Conservation (phyloP, 2,329 filamentous ascomycete genomes). For the Colletotrichum salicis region DNA sequence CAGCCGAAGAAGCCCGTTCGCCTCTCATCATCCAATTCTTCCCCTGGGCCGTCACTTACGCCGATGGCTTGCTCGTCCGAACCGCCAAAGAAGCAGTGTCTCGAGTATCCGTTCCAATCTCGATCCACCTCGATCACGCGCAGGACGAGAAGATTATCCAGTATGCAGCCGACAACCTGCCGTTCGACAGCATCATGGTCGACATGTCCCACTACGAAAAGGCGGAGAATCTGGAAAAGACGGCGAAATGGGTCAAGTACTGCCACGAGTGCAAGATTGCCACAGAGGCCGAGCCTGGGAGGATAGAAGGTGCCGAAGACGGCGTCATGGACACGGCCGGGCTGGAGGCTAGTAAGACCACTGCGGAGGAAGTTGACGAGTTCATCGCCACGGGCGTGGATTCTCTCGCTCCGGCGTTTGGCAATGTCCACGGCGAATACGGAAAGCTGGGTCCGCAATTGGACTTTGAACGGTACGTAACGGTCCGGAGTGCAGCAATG, state of each 20-base stretch:
- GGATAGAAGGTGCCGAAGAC: constrained; percentile 73
- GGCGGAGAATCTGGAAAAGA: constrained; percentile 73
- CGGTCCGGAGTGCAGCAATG: too few species aligned
- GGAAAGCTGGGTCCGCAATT: constrained; percentile 71
- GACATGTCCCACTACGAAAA: constrained; percentile 80
- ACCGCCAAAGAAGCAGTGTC: constrained; percentile 64
- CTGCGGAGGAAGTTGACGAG: constrained; percentile 74
- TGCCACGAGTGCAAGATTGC: constrained; percentile 72
- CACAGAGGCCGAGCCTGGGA: constrained; percentile 75
- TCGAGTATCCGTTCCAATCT: constrained; percentile 66
- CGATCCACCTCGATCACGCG: constrained; percentile 74
- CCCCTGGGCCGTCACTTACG: constrained; percentile 75
- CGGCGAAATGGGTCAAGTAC: constrained; percentile 68
- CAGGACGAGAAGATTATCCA: constrained; percentile 69
- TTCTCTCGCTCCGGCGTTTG: constrained; percentile 79
- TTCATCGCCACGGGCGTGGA: constrained; percentile 79
- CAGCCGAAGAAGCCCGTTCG: constrained; percentile 72
- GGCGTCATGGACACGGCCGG: constrained; percentile 70
- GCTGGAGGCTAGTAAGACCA: constrained; percentile 66
- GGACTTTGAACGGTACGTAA: constrained; percentile 58
- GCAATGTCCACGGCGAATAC: constrained; percentile 81
- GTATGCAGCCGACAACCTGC: constrained; percentile 62
- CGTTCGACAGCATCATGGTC: constrained; percentile 79
- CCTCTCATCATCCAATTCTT: constrained; percentile 78
- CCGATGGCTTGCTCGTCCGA: constrained; percentile 62